Evolutionary conservation across 768 basidiomycete species (phyloP), one percentile per base, ranked within the genome.

Genomic region (Leccinum sublutescens): DNA sequence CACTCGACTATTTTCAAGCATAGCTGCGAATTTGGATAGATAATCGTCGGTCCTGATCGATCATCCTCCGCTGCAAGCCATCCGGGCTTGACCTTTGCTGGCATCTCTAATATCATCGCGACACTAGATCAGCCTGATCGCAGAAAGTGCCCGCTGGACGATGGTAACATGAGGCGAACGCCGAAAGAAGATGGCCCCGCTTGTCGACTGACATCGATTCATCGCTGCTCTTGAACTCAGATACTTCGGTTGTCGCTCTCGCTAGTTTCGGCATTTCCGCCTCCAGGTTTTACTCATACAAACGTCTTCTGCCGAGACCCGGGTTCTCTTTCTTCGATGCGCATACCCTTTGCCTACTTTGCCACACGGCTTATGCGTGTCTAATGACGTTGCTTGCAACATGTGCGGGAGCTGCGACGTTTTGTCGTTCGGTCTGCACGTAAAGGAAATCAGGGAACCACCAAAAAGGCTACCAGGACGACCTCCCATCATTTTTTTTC

Each of bases 321-420:
- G 2, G n/a, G n/a, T 58, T 15, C 31, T 29, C 23, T 55, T 50
- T 55, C 43, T 55, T 56, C 19, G 21, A 45, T 49, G 52, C 15
- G 59, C 29, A 55, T 55, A 54, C 33, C 33, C 43, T 62, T 57
- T 63, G 59, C 12, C 31, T 51, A 21, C 17, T 38, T 17, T 38
- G 54, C 62, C 67, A 58, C 64, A 59, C 51, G 69, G 64, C 56
- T 49, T 31, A 45, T 43, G 67, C 68, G 50, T 71, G 68, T 53
- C 43, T 17, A 15, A 57, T 71, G 62, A 69, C 69, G 66, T 66
- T 25, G 60, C 50, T 48, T 48, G 47, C 49, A 51, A 36, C 54
- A 58, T 45, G 34, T 65, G 61, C 36, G 25, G 56, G 55, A 17
- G 58, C 31, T 31, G 51, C 52, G 48, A 31, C 36, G 36, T n/a